Percentiles rank a stretch among this genome's conserved stretches.
phyloP scores from a whole-genome alignment of 2,329 filamentous ascomycete species.

The Aquanectria penicillioides region DNA sequence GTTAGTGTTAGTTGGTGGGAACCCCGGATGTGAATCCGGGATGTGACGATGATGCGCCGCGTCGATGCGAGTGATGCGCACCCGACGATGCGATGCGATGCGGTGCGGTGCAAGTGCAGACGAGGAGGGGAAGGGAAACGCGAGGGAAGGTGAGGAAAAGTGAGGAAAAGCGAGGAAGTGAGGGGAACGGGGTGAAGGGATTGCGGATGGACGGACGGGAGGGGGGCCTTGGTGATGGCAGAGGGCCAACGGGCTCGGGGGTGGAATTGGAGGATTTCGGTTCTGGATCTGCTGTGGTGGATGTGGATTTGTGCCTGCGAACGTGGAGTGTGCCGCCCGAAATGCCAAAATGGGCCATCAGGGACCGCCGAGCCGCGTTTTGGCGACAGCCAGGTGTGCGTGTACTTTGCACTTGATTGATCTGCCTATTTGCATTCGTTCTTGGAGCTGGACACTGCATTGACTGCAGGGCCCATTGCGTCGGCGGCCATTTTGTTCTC shows the following conservation, averaged over 20 bases:
- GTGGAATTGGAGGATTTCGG: neutral
- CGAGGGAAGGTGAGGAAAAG: neutral
- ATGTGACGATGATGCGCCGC: conserved; percentile 20
- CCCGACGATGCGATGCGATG: no score
- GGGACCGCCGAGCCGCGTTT: no score
- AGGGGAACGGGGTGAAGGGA: neutral
- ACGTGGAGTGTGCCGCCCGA: no score
- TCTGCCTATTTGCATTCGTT: neutral
- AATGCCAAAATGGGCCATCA: no score
- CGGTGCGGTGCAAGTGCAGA: no score
- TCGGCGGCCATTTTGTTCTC: no score
- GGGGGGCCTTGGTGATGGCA: neutral
- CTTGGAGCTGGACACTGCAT: neutral
- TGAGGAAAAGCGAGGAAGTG: neutral
- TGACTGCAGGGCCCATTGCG: no score
- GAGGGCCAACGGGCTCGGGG: conserved; percentile 7
- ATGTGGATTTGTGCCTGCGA: neutral
- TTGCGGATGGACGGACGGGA: conserved; percentile 1
- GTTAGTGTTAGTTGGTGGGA: conserved; percentile 6
- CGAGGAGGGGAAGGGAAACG: neutral
- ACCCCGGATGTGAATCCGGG: conserved; percentile 21
- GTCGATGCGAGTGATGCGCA: conserved; percentile 6
- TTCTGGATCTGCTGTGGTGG: conserved; percentile 10
- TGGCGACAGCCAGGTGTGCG: no score
- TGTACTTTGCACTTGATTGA: no score